phyloP scores from a whole-genome alignment of 306 rosid genomes.

The Lathyrus sativus region DNA sequence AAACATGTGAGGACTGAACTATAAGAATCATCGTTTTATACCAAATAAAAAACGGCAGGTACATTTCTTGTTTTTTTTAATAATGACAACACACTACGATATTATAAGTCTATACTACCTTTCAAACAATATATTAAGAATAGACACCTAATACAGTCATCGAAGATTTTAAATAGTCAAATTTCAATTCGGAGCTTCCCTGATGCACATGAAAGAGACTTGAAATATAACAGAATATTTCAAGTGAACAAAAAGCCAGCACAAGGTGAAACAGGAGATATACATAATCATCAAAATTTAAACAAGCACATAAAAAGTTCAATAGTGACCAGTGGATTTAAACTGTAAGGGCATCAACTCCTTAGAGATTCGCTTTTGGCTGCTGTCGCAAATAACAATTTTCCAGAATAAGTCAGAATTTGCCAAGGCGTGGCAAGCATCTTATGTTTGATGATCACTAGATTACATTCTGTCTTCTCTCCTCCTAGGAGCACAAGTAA shows the following conservation, averaged over 20 bases:
- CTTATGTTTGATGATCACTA: constrained; percentile 17
- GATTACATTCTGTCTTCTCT: constrained; percentile 83
- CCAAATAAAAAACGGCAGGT: too few species aligned
- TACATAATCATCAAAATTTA: background rate
- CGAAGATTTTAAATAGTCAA: background rate
- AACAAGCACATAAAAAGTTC: constrained; percentile 6
- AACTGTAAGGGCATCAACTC: background rate
- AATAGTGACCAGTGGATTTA: background rate
- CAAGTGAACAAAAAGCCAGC: background rate
- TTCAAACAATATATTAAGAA: background rate
- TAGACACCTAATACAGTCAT: background rate
- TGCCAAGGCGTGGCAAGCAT: constrained; percentile 12
- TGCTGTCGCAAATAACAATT: background rate
- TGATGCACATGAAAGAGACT: background rate
- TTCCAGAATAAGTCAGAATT: constrained; percentile 7
- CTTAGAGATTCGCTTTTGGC: background rate
- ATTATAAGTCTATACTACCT: background rate
- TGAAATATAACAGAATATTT: background rate
- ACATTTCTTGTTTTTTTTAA: too few species aligned
- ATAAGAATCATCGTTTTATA: too few species aligned
- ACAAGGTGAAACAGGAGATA: background rate
- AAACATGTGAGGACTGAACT: too few species aligned
- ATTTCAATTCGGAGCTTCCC: background rate
- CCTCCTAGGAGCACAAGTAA: constrained; percentile 93
- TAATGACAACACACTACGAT: too few species aligned